A percentile compares a stretch with the other conserved stretches of the same genome.
These are phyloP conservation scores for Aspergillus uvarum DNA, from an alignment of 2,329 filamentous ascomycete species.

Conservation along the genomic window DNA sequence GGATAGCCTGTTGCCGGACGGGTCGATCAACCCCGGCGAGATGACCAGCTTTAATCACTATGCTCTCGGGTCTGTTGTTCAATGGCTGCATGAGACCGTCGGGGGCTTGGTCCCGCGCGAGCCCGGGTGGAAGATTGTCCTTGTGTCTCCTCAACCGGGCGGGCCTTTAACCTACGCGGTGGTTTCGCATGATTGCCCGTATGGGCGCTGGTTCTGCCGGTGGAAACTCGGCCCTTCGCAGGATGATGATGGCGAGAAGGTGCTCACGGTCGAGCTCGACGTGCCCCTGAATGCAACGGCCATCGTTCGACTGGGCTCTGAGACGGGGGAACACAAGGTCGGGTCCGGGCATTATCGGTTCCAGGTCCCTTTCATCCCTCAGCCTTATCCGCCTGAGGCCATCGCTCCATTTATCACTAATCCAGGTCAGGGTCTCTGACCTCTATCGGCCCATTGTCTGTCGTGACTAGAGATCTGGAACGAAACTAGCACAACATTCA, in stretches of 20 bases:
- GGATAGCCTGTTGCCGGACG: constrained; percentile 43
- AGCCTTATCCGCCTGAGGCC: neutral
- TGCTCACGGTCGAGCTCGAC: neutral
- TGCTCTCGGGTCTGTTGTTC: constrained; percentile 40
- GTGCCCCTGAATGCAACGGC: neutral
- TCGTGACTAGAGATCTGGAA: neutral
- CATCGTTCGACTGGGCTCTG: neutral
- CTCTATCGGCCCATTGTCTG: neutral
- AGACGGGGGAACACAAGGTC: neutral
- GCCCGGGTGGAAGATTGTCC: constrained; percentile 31
- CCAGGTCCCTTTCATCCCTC: neutral
- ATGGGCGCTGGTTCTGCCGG: neutral
- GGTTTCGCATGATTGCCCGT: neutral
- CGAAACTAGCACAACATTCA: too few species aligned
- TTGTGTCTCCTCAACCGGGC: neutral
- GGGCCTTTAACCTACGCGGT: neutral
- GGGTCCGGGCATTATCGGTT: neutral
- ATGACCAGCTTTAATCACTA: constrained; percentile 50
- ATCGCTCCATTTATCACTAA: neutral
- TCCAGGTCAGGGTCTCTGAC: neutral
- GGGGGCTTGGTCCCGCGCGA: constrained; percentile 25
- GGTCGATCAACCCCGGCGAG: constrained; percentile 39
- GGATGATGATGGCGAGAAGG: neutral
- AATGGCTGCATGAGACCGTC: constrained; percentile 39
- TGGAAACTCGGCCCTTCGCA: neutral